Base-by-base conservation (phyloP, 2,329 filamentous ascomycete genomes). In the Penicillium sp. region DNA sequence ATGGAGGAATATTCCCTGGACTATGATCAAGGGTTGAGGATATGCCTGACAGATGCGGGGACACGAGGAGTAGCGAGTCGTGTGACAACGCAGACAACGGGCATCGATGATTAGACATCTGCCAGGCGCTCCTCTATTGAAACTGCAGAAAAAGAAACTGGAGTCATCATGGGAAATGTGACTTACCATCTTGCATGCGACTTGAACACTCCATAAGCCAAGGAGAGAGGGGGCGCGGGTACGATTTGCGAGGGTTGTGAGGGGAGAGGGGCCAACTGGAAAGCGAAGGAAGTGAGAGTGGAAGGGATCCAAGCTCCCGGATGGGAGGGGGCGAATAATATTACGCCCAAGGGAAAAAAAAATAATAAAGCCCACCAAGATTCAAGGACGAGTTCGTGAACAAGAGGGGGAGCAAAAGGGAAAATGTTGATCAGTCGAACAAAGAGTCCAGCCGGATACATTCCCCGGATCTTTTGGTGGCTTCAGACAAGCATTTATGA, bases 171-270 rank as follows among this genome's bases (percentile, higher is more conserved):
- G 33, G 33, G 47, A 4, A 12, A 13, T 7, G 13, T 28, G 15
- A 71, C 73, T 72, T 67, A 78, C 76, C 76, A 79, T 79, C 58
- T 76, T 76, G 70, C 61, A 69, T 67, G 65, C 56, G 51, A 68
- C 53, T 49, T 61, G 55, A 56, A 59, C 59, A 61, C 64, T 70
- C 70, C 74, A 75, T 75, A 70, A 63, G 70, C 63, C 58, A 37
- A 55, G 56, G 47, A 64, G 56, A 59, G 60, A 50, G 56, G 64
- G 55, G 55, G 56, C 26, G 35, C 1, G 35, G 35, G 35, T 13
- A 5, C 12, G 15, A 28, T 53, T 35, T 47, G 35, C 4, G 10
- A 50, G 19, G 24, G 35, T 51, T 35, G 45, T 49, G 50, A 56
- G 33, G 30, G 33, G 35, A 54, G 61, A 30, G 33, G 59, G 42